Percentiles rank a stretch among this genome's conserved stretches.
These are phyloP conservation scores for Circinella umbellata DNA, from an alignment of 371 early-diverging fungal species.

Conservation along the genomic window DNA sequence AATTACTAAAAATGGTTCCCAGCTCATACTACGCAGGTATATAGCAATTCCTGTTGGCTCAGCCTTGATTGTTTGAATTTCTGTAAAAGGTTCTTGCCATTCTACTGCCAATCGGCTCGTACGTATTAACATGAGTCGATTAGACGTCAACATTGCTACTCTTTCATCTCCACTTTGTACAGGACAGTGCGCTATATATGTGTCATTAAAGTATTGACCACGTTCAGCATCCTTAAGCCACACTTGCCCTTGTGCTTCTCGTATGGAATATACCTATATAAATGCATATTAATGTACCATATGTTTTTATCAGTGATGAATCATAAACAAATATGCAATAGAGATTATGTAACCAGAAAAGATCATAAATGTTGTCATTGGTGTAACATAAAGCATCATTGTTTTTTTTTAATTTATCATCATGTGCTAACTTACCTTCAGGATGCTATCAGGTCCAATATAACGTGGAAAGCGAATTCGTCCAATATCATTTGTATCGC, in stretches of 20 bases:
- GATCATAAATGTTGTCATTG: not conserved
- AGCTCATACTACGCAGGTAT: constrained; percentile 46
- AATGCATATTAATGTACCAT: too few species aligned
- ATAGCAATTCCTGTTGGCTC: constrained; percentile 56
- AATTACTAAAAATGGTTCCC: constrained; percentile 67
- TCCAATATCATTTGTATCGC: constrained; percentile 72
- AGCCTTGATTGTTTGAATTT: constrained; percentile 51
- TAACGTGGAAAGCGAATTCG: constrained; percentile 89
- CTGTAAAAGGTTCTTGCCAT: constrained; percentile 70
- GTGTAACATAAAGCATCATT: not conserved
- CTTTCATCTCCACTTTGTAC: constrained; percentile 70
- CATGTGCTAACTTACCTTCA: constrained; percentile 43
- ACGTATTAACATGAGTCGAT: constrained; percentile 69
- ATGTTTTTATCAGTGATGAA: too few species aligned
- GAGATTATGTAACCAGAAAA: too few species aligned
- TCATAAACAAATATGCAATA: too few species aligned
- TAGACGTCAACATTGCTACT: constrained; percentile 75
- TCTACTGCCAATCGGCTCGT: constrained; percentile 69
- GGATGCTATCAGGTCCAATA: constrained; percentile 84
- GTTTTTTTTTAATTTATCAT: not conserved
- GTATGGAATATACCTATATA: constrained; percentile 69
- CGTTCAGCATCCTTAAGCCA: constrained; percentile 88
- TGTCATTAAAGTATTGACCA: constrained; percentile 84
- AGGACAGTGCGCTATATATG: constrained; percentile 85
- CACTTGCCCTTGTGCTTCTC: constrained; percentile 89